A percentile compares a stretch with the other conserved stretches of the same genome.
phyloP scores from a whole-genome alignment of 768 basidiomycete genomes.

The Hericium alpestre region DNA sequence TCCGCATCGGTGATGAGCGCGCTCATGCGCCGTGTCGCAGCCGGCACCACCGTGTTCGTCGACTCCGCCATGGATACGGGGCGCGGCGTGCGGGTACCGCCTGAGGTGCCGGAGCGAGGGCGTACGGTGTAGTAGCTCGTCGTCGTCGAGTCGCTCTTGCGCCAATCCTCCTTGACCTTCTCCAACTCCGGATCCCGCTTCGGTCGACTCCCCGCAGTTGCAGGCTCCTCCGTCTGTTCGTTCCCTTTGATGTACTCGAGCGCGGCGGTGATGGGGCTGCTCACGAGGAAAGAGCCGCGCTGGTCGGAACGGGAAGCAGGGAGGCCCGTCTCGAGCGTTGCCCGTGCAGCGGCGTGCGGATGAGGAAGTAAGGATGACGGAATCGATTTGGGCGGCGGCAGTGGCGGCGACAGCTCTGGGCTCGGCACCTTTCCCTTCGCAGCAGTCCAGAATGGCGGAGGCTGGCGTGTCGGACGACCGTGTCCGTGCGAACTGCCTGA shows the following conservation, averaged over 20 bases:
- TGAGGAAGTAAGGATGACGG: background rate
- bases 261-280: conserved; percentile 50
- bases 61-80: conserved; percentile 76
- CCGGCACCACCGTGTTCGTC: conserved; percentile 58
- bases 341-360: background rate
- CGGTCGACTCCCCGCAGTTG: conserved; percentile 7
- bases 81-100: conserved; percentile 42
- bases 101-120: conserved; percentile 31
- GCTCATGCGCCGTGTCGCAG: conserved; percentile 50
- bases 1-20: conserved; percentile 59
- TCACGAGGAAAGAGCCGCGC: conserved; percentile 41
- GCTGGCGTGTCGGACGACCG: background rate
- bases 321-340: background rate
- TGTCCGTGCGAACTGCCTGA: too few species aligned
- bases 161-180: conserved; percentile 54
- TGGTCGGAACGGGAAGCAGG: conserved; percentile 16
- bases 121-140: conserved; percentile 60
- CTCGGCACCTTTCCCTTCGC: conserved; percentile 11
- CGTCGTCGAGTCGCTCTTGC: conserved; percentile 78
- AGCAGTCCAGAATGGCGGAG: background rate
- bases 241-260: conserved; percentile 40
- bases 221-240: conserved; percentile 19
- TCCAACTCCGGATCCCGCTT: conserved; percentile 15
- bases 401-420: conserved; percentile 15
- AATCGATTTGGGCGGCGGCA: background rate